phyloP scores from a whole-genome alignment of 352 stramenopile genomes.

The Peronospora belbahrii region DNA sequence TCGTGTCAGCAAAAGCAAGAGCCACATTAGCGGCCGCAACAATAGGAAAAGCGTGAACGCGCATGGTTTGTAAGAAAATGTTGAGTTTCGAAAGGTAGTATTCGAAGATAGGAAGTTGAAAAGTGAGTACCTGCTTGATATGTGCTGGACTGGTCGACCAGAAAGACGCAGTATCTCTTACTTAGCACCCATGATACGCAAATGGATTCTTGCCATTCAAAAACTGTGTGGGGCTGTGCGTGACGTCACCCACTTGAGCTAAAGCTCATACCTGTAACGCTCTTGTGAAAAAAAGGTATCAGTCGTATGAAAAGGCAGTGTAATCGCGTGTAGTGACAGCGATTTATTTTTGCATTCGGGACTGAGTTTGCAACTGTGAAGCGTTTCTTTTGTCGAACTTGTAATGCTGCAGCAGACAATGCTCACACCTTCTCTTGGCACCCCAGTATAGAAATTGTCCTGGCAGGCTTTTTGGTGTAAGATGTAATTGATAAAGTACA shows the following conservation, averaged over 20 bases:
- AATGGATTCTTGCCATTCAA: neutral
- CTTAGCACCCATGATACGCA: neutral
- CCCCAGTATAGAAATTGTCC: too few relatives aligned
- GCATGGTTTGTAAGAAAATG: conserved; percentile 8
- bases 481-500: too few relatives aligned
- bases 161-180: neutral
- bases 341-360: too few relatives aligned
- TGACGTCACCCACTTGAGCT: neutral
- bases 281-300: too few relatives aligned
- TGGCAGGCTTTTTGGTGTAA: too few relatives aligned
- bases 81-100: neutral
- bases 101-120: conserved; percentile 1
- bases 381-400: too few relatives aligned
- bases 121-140: neutral
- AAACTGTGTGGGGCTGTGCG: neutral
- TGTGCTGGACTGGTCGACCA: neutral
- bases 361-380: too few relatives aligned
- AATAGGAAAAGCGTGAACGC: conserved; percentile 11
- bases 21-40: neutral
- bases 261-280: too few relatives aligned
- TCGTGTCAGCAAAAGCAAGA: conserved; percentile 4
- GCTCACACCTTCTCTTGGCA: too few relatives aligned
- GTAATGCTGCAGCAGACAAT: too few relatives aligned
- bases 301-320: too few relatives aligned
- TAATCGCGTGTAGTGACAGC: too few relatives aligned